Percentiles rank a stretch among this genome's conserved stretches.
phyloP scores from a whole-genome alignment of 1,284 basidiomycete genomes.

The Trichosporon coremiiforme region DNA sequence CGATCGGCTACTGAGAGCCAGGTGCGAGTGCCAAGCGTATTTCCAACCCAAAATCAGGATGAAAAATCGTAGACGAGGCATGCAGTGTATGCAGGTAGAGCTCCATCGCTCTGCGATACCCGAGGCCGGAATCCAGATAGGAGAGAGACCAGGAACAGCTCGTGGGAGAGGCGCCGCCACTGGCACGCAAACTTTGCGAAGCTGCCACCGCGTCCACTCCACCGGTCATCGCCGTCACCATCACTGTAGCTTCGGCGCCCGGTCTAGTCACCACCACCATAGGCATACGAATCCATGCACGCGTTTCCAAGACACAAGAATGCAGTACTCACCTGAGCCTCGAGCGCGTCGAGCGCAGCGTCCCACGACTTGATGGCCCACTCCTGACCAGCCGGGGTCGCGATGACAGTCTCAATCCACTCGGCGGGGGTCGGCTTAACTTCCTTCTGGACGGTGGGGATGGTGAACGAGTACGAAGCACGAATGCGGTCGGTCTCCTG shows the following conservation, averaged over 20 bases:
- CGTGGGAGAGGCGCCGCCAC: slow-evolving; percentile 7
- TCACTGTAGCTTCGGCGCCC: not conserved
- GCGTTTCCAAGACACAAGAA: not conserved
- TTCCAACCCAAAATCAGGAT: slow-evolving; percentile 10
- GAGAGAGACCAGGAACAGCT: not conserved
- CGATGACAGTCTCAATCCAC: slow-evolving; percentile 25
- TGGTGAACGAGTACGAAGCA: slow-evolving; percentile 29
- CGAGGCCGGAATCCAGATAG: not conserved
- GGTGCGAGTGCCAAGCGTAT: slow-evolving; percentile 11
- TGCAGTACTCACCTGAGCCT: slow-evolving; percentile 26
- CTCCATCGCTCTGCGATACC: not conserved
- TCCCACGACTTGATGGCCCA: slow-evolving; percentile 29
- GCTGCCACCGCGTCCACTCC: not conserved
- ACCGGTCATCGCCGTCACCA: slow-evolving; percentile 9
- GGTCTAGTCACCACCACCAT: not conserved
- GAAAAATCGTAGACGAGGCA: not conserved
- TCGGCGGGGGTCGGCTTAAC: slow-evolving; percentile 20
- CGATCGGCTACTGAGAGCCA: slow-evolving; percentile 13
- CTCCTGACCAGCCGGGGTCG: slow-evolving; percentile 25
- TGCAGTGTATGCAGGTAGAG: too few relatives aligned
- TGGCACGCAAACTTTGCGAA: not conserved
- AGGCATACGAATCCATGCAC: not conserved
- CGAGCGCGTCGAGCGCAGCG: slow-evolving; percentile 24
- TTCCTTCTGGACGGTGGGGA: slow-evolving; percentile 21
- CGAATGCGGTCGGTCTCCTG: slow-evolving; percentile 24